phyloP scores from a whole-genome alignment of 129 eudicot species.

The Flaveria trinervia region DNA sequence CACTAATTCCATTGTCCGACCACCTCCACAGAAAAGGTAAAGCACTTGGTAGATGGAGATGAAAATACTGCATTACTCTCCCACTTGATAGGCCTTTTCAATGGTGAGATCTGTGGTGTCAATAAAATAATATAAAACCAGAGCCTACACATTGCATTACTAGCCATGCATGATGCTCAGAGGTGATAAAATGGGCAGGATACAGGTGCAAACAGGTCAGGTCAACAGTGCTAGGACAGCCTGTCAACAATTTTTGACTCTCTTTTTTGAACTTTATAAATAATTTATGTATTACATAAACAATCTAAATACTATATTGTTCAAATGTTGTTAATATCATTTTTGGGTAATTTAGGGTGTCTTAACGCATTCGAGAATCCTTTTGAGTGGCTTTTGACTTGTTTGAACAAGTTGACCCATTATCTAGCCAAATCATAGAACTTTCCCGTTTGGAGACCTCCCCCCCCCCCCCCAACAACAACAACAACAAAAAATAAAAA shows the following conservation, averaged over 20 bases:
- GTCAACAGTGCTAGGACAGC: background rate
- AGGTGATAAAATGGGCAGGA: constrained; percentile 1
- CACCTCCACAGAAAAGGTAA: constrained; percentile 83
- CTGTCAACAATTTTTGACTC: background rate
- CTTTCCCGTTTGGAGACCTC: background rate
- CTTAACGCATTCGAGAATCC: background rate
- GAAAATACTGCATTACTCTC: constrained; percentile 74
- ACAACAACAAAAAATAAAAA: background rate
- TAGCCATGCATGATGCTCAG: constrained; percentile 10
- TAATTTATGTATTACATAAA: background rate
- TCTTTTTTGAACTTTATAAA: background rate
- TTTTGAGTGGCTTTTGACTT: background rate
- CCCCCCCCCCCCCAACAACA: no score
- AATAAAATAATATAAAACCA: constrained; percentile 30
- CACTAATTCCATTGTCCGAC: constrained; percentile 89
- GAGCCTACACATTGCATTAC: constrained; percentile 11
- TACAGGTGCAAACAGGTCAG: background rate
- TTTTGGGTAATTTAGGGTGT: no score
- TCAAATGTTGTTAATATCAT: background rate
- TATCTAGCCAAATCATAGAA: background rate
- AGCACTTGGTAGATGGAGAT: constrained; percentile 88
- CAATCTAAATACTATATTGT: background rate
- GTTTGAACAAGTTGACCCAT: background rate
- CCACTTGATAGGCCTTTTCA: constrained; percentile 87
- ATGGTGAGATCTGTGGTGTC: constrained; percentile 67